Evolutionary conservation across 1,284 basidiomycete species (phyloP), one percentile per base, ranked within the genome.

Genomic region (Leccinum ponderosum): DNA sequence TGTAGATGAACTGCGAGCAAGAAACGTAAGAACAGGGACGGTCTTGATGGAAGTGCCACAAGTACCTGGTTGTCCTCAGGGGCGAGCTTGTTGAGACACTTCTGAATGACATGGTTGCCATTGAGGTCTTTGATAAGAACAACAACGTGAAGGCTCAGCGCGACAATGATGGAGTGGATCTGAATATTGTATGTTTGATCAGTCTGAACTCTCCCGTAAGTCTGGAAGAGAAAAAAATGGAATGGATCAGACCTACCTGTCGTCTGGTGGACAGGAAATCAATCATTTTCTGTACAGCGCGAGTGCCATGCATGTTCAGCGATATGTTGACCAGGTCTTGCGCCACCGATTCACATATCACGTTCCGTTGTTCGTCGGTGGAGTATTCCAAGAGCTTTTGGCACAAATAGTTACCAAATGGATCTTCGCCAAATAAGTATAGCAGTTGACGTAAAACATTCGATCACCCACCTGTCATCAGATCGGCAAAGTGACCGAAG

Each of bases 281-380:
- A 68, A 99, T 98, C 95, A 98, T 99, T 83, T 99, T 99, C 80
- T 99, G 97, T 58, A 99, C 97, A 27, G 97, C 97, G 62, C 97
- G 89, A 42, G 97, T 99, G 47, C 97, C 97, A 78, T 99, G 97
- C 97, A 99, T 99, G 80, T 99, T 99, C 69, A 99, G 83, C 51
- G 95, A 98, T 74, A 99, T 99, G 71, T 92, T 95, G 69, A 99
- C 97, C 56, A 99, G 84, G 70, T 99, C 97, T 71, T 95, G 91
- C 37, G 95, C 94, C 56, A 99, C 97, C 22, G 94, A 95, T 76
- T 99, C 97, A 77, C 97, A 98, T 63, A 99, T 97, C 54, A 95
- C 84, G 74, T 96, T 97, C 63, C 97, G 88, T 75, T 99, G 97
- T 72, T 99, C 97, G 72, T 99, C 97, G 14, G 95, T 98, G 35